These are phyloP conservation scores for Dryas alaskensis DNA, from an alignment of 306 rosid species.

Conservation along the genomic window DNA sequence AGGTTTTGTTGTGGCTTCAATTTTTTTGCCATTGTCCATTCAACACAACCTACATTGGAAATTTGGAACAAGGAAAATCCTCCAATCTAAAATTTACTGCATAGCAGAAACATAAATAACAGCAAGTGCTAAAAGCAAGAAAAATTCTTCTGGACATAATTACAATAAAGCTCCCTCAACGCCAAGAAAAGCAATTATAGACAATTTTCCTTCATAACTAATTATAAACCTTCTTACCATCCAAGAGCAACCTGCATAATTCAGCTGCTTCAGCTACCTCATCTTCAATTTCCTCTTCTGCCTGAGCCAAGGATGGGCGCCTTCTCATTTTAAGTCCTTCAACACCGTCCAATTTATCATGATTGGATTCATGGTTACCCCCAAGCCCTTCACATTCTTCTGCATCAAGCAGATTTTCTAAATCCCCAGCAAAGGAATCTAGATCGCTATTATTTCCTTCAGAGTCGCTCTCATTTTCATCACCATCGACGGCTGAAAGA, in stretches of 20 bases:
- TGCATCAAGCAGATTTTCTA: conserved; percentile 95
- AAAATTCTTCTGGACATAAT: not conserved
- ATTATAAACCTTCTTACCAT: conserved; percentile 51
- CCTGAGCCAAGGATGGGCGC: conserved; percentile 76
- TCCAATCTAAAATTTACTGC: not conserved
- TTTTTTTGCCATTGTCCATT: not conserved
- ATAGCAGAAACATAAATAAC: not conserved
- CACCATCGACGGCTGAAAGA: conserved; percentile 70
- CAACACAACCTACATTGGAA: not conserved
- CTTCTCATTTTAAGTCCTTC: conserved; percentile 94
- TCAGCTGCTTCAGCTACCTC: conserved; percentile 94
- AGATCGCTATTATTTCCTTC: conserved; percentile 92
- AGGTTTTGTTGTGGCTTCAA: not conserved
- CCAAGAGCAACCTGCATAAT: conserved; percentile 82
- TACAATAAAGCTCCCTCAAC: not conserved
- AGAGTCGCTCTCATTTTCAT: conserved; percentile 88
- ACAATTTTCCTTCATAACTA: not conserved
- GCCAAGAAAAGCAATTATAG: not conserved
- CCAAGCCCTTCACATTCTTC: conserved; percentile 84
- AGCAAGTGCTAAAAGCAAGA: not conserved
- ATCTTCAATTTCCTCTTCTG: conserved; percentile 90
- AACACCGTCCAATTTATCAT: conserved; percentile 80
- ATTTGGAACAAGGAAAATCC: not conserved
- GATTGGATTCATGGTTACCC: conserved; percentile 59
- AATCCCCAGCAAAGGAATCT: conserved; percentile 98